Percentiles rank a stretch among this genome's conserved stretches.
Conservation (phyloP, 768 basidiomycete species). For the Suillus discolor region DNA sequence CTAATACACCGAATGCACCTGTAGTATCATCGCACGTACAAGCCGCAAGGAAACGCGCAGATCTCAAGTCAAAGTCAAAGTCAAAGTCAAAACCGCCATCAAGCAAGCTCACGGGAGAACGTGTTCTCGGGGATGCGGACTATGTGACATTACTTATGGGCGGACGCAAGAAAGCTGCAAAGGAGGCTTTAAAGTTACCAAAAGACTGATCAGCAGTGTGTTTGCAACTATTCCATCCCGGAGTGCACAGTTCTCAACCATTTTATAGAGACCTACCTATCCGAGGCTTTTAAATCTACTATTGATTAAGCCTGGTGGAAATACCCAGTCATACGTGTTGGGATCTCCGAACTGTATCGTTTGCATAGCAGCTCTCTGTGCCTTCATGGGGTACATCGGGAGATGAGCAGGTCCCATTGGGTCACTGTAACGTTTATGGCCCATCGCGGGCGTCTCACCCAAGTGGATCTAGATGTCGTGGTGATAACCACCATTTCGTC, state of each 20-base stretch:
- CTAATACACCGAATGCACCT: conserved; percentile 4
- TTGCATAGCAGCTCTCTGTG: not conserved
- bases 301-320: not conserved
- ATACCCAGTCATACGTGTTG: not conserved
- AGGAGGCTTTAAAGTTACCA: conserved; percentile 68
- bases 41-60: conserved; percentile 30
- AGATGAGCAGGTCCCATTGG: not conserved
- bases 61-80: conserved; percentile 26
- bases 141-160: conserved; percentile 76
- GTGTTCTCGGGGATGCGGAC: conserved; percentile 72
- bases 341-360: not conserved
- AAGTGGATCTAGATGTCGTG: not conserved
- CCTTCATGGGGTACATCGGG: not conserved
- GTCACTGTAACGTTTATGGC: not conserved
- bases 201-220: conserved; percentile 22
- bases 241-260: conserved; percentile 76
- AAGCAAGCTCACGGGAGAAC: conserved; percentile 29
- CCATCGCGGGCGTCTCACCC: not conserved
- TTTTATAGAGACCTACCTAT: conserved; percentile 43
- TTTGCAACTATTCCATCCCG: conserved; percentile 55
- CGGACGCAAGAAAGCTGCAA: conserved; percentile 62
- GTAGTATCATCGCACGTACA: conserved; percentile 13
- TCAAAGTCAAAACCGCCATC: conserved; percentile 17
- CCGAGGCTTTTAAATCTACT: not conserved
- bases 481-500: not conserved